A percentile compares a stretch with the other conserved stretches of the same genome.
These are phyloP conservation scores for Bathelium albidoporum DNA, from an alignment of 495 filamentous ascomycete genomes.

Conservation along the genomic window DNA sequence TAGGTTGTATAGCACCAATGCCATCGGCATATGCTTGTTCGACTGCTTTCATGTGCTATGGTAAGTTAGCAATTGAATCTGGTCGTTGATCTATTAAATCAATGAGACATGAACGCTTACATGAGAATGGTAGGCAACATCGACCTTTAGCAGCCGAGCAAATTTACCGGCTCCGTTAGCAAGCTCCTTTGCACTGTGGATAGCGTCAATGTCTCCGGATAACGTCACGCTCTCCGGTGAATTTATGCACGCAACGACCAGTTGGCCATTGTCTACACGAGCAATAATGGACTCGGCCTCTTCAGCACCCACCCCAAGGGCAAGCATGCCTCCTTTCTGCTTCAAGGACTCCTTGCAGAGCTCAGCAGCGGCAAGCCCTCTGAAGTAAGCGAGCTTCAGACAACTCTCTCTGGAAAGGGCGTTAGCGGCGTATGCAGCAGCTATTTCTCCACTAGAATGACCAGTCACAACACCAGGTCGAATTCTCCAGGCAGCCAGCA, in stretches of 20 bases:
- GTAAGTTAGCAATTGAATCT: neutral
- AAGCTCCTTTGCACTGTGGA: constrained; percentile 7
- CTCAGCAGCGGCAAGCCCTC: constrained; percentile 20
- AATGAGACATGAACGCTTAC: neutral
- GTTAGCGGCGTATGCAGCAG: constrained; percentile 50
- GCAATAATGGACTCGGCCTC: neutral
- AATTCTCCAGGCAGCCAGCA: constrained; percentile 24
- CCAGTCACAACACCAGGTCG: constrained; percentile 37
- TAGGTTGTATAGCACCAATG: neutral
- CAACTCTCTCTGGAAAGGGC: constrained; percentile 37
- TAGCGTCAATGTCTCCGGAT: constrained; percentile 23
- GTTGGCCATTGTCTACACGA: neutral
- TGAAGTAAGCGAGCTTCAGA: constrained; percentile 33
- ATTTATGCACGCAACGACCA: constrained; percentile 28
- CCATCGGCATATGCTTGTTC: constrained; percentile 4
- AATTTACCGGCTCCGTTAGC: constrained; percentile 6
- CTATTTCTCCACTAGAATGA: constrained; percentile 56
- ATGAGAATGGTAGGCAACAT: constrained; percentile 38
- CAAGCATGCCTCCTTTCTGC: neutral
- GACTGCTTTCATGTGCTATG: constrained; percentile 42
- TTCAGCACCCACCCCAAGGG: constrained; percentile 13
- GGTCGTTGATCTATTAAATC: neutral
- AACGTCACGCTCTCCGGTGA: constrained; percentile 26
- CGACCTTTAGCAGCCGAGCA: constrained; percentile 6
- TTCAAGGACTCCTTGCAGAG: neutral